A percentile compares a stretch with the other conserved stretches of the same genome.
Conservation (phyloP, 2,329 filamentous ascomycete species). For the Diaporthe capsici region DNA sequence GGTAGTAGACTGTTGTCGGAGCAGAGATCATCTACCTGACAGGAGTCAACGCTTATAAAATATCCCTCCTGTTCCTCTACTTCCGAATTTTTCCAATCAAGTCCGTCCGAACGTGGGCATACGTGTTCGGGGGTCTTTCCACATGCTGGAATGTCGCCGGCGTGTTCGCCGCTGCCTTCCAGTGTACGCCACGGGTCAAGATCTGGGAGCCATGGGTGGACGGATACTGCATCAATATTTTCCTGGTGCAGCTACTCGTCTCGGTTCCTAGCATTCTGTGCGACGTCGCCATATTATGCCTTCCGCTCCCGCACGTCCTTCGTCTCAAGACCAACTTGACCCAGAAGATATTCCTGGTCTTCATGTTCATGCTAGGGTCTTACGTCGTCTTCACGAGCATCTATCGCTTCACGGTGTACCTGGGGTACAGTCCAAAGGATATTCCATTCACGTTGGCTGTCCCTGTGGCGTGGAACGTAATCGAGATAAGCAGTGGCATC, state of each 20-base stretch:
- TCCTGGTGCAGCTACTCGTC: slow-evolving; percentile 34
- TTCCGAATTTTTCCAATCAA: slow-evolving; percentile 35
- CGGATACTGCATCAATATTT: slow-evolving; percentile 35
- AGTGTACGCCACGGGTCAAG: slow-evolving; percentile 34
- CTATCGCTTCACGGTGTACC: slow-evolving; percentile 32
- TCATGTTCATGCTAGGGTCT: slow-evolving; percentile 36
- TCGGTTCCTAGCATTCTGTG: slow-evolving; percentile 34
- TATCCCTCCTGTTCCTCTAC: slow-evolving; percentile 37
- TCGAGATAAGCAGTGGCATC: slow-evolving; percentile 37
- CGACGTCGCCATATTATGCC: slow-evolving; percentile 33
- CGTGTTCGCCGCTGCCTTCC: slow-evolving; percentile 35
- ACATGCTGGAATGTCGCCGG: slow-evolving; percentile 36
- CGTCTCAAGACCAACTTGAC: slow-evolving; percentile 36
- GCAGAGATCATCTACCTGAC: slow-evolving; percentile 34
- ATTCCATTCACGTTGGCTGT: slow-evolving; percentile 43
- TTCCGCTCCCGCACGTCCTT: slow-evolving; percentile 35
- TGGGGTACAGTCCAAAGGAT: slow-evolving; percentile 16
- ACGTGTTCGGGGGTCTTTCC: slow-evolving; percentile 31
- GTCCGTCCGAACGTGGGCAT: slow-evolving; percentile 32
- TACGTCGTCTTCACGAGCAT: slow-evolving; percentile 38
- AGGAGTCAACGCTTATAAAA: slow-evolving; percentile 35
- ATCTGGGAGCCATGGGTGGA: slow-evolving; percentile 36
- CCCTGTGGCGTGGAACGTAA: slow-evolving; percentile 31
- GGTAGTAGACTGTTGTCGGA: slow-evolving; percentile 18
- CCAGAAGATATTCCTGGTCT: slow-evolving; percentile 31